Conservation (phyloP, 2,329 filamentous ascomycete species). For the Talaromyces sp. region DNA sequence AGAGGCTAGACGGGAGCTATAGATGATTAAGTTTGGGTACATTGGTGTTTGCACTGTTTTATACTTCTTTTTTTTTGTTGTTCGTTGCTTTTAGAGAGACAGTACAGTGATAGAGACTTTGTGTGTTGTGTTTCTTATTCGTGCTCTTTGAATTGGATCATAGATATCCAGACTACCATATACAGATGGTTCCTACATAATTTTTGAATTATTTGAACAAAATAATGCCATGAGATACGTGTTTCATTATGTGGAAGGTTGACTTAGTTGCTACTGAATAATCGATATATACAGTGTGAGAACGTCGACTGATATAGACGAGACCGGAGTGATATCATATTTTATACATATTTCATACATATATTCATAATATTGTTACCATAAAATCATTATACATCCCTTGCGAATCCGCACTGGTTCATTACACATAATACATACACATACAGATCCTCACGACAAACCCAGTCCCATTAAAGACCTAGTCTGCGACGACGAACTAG, state of each 20-base stretch:
- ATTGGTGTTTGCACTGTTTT: background rate
- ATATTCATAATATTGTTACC: background rate
- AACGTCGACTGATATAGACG: no score
- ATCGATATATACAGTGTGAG: background rate
- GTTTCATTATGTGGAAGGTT: background rate
- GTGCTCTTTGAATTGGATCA: background rate
- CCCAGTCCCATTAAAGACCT: constrained; percentile 5
- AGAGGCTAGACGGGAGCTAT: constrained; percentile 18
- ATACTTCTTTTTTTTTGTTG: background rate
- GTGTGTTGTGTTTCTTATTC: background rate
- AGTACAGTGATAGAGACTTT: background rate
- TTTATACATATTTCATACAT: background rate
- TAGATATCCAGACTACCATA: background rate
- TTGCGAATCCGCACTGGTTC: background rate
- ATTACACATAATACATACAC: background rate
- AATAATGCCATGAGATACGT: background rate
- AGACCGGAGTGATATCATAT: no score
- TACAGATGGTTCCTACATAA: no score
- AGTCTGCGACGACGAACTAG: constrained; percentile 5
- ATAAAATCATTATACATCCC: constrained; percentile 3
- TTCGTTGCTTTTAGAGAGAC: background rate
- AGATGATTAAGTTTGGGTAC: background rate
- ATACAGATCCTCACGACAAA: background rate
- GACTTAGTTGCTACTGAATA: background rate
- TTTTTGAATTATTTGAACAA: background rate